phyloP scores from a whole-genome alignment of 2,329 filamentous ascomycete genomes.

The Alternaria angustiovoidea region DNA sequence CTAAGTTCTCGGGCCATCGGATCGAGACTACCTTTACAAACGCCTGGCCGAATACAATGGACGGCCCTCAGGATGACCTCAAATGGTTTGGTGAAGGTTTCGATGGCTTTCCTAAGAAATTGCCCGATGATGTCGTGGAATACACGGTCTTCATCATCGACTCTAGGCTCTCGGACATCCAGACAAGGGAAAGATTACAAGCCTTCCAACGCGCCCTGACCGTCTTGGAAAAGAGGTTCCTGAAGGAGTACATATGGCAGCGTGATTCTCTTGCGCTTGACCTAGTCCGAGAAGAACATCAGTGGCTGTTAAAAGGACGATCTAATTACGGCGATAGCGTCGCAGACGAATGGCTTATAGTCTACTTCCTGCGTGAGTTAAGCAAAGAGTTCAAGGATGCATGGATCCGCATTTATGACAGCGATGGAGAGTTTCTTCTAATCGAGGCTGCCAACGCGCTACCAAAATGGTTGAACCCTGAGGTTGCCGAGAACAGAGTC shows the following conservation, averaged over 20 bases:
- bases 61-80: conserved; percentile 60
- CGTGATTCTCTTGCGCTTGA: conserved; percentile 80
- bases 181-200: conserved; percentile 72
- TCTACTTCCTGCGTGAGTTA: conserved; percentile 85
- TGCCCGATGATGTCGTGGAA: conserved; percentile 86
- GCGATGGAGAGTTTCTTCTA: conserved; percentile 93
- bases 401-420: conserved; percentile 85
- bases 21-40: neutral
- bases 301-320: conserved; percentile 72
- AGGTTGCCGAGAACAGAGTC: conserved; percentile 84
- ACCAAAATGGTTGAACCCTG: conserved; percentile 90
- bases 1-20: neutral
- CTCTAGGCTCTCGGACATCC: conserved; percentile 60
- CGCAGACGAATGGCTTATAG: conserved; percentile 96
- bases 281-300: conserved; percentile 64
- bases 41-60: conserved; percentile 33
- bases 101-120: conserved; percentile 68
- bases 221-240: conserved; percentile 68
- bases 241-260: conserved; percentile 96
- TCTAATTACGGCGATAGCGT: conserved; percentile 94
- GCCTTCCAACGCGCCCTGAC: conserved; percentile 73
- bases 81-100: conserved; percentile 73
- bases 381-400: conserved; percentile 74
- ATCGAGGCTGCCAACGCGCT: conserved; percentile 90
- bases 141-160: conserved; percentile 81